Evolutionary conservation across 768 basidiomycete species (phyloP).

Genomic region (Xanthoconium stramineum): DNA sequence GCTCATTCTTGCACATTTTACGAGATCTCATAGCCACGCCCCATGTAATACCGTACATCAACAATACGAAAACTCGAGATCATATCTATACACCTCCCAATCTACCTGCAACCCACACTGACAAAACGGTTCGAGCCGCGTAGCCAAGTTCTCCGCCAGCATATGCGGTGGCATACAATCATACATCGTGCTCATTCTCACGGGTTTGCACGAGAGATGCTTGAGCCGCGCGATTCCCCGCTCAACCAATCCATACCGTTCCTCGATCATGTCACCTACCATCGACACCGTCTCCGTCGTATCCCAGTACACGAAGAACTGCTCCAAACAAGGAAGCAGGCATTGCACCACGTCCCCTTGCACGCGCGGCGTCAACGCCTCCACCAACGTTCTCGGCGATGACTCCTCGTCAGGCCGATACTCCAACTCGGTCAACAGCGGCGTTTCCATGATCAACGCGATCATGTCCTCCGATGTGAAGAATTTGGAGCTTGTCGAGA

Average conservation of each 20-base stretch:
- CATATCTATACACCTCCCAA: conserved; percentile 19
- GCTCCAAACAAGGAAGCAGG: conserved; percentile 18
- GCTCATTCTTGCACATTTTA: too few species aligned
- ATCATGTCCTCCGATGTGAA: conserved; percentile 20
- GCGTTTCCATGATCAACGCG: conserved; percentile 14
- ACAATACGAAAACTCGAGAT: conserved; percentile 20
- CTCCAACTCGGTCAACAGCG: conserved; percentile 19
- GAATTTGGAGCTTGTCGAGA: conserved; percentile 15
- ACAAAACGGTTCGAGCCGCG: conserved; percentile 18
- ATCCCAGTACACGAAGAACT: conserved; percentile 24
- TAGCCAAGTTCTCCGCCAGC: conserved; percentile 18
- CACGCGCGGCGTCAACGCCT: conserved; percentile 21
- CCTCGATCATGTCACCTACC: conserved; percentile 27
- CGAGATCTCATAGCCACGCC: too few species aligned
- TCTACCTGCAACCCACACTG: conserved; percentile 19
- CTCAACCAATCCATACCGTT: conserved; percentile 13
- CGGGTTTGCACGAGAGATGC: conserved; percentile 24
- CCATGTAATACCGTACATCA: neutral
- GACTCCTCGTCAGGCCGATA: conserved; percentile 23
- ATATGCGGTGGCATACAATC: conserved; percentile 14
- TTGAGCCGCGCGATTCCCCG: conserved; percentile 12
- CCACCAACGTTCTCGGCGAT: conserved; percentile 16
- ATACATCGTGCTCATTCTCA: conserved; percentile 5
- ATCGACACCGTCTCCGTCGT: conserved; percentile 22
- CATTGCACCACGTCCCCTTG: conserved; percentile 10